Evolutionary conservation across 148 eudicot species (phyloP), one percentile per base, ranked within the genome.

Genomic region (Suaeda aralocaspica): DNA sequence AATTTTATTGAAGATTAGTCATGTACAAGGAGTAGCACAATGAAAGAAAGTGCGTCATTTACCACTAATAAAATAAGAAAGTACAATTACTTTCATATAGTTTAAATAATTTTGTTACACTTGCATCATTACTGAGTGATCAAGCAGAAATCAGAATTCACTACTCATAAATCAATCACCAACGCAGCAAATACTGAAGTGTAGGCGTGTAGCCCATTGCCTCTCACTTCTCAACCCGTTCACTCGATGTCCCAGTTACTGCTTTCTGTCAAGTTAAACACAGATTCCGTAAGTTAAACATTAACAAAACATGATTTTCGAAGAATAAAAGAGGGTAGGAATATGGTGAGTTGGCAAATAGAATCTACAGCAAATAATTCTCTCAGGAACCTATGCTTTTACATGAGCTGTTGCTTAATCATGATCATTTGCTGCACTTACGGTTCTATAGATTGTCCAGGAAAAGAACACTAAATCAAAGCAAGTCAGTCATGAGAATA

Each of bases 191-290:
- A 24, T 62, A 42, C 64, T 53, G 29, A 41, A 66, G 41, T n/a
- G n/a, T n/a, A n/a, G n/a, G n/a, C n/a, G 33, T 21, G 55, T 67
- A 67, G 51, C 39, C 68, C 69, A 31, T 41, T 26, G 52, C 62
- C 13, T 56, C 61, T 66, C 67, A 64, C 42, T 57, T 9, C 9
- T 67, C 67, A 18, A 50, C 67, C 30, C 50, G 71, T 36, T 74
- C 71, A 34, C 19, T 67, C 31, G 82, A 61, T 19, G 59, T 74
- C 44, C 82, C 89, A 64, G 76, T 64, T 30, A 92, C 60, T 70
- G 85, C 88, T 87, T 84, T 77, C 97, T 91, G 90, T 75, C 75
- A 66, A 9, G 52, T 72, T 70, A 30, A 46, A 64, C 42, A 41
- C 69, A 70, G 44, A 70, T 21, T 59, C 41, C 16, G 13, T 60